phyloP scores from a whole-genome alignment of 2,329 filamentous ascomycete genomes.

The Xylariaceae sp. region DNA sequence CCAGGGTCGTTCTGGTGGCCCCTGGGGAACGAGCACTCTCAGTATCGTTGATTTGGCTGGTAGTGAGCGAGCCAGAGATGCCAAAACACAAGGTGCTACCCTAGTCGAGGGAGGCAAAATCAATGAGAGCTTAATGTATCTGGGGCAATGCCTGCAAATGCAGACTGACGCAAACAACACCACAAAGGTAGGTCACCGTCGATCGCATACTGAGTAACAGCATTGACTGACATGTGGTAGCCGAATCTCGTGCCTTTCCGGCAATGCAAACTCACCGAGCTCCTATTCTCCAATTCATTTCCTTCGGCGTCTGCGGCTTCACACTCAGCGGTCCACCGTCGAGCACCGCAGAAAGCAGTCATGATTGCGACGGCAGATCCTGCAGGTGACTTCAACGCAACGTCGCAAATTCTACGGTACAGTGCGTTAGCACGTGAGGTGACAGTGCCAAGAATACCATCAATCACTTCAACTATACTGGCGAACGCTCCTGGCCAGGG shows the following conservation, averaged over 20 bases:
- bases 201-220: neutral
- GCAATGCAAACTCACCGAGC: conserved; percentile 80
- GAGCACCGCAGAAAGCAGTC: conserved; percentile 78
- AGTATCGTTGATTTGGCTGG: conserved; percentile 91
- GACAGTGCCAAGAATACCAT: conserved; percentile 83
- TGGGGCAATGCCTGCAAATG: conserved; percentile 94
- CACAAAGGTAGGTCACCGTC: conserved; percentile 56
- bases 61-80: conserved; percentile 87
- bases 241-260: conserved; percentile 72
- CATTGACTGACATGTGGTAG: conserved; percentile 36
- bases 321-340: conserved; percentile 42
- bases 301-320: conserved; percentile 55
- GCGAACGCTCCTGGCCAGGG: conserved; percentile 27
- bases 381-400: conserved; percentile 91
- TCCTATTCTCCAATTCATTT: conserved; percentile 85
- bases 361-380: conserved; percentile 98
- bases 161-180: conserved; percentile 75
- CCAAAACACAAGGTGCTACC: conserved; percentile 89
- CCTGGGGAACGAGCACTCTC: conserved; percentile 73
- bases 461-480: conserved; percentile 69
- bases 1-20: conserved; percentile 44
- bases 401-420: conserved; percentile 91
- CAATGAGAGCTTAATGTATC: conserved; percentile 96
- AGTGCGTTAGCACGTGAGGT: conserved; percentile 90
- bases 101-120: conserved; percentile 96